Evolutionary conservation across 23 red algal genomes (phyloP), one percentile per base, ranked within the genome.

Genomic region (Pyropia yezoensis): DNA sequence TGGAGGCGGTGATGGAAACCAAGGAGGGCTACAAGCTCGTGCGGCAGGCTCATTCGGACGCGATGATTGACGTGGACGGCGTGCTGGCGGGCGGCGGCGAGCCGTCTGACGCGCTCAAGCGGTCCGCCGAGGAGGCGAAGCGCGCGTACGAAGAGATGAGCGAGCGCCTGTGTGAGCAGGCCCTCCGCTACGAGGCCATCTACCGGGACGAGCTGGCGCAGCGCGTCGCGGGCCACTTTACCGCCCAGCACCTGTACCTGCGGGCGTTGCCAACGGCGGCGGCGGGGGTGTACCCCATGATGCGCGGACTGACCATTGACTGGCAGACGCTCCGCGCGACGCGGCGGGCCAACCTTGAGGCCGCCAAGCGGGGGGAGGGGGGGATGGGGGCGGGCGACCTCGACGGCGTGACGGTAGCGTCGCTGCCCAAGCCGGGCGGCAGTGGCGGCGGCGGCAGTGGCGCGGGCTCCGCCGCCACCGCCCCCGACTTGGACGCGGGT

Each of bases 201-300:
- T 90, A 90, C 58, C 69, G 86, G 1, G 86, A 90, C 19, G 83
- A 88, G 68, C 83, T 88, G 49, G 71, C 83, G 21, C 83, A 88
- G 56, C 73, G 83, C 63, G 83, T 88, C 22, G 70, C 83, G 9
- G 74, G 71, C 23, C 83, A 88, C 45, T 88, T 88, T 29, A 66
- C 72, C 59, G 83, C 83, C 20, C 73, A 88, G 50, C 73, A 79
- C 47, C 74, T 77, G 39, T 72, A 77, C 47, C 50, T 79, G 7
- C 83, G 83, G 20, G 83, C 73, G 25, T 64, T 88, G 8, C 56
- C 65, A 14, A 23, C 61, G 13, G 62, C 74, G 25, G 71, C 71
- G 65, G 70, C 39, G 65, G 83, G 69, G 16, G 76, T 88, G 65
- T 66, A 78, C 59, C 83, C 83, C 29, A 77, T 78, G 50, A 88